Percentiles rank a stretch among this genome's conserved stretches.
Evolutionary conservation across 495 filamentous ascomycete genomes (phyloP).

Genomic region (Hypoxylon rickii): DNA sequence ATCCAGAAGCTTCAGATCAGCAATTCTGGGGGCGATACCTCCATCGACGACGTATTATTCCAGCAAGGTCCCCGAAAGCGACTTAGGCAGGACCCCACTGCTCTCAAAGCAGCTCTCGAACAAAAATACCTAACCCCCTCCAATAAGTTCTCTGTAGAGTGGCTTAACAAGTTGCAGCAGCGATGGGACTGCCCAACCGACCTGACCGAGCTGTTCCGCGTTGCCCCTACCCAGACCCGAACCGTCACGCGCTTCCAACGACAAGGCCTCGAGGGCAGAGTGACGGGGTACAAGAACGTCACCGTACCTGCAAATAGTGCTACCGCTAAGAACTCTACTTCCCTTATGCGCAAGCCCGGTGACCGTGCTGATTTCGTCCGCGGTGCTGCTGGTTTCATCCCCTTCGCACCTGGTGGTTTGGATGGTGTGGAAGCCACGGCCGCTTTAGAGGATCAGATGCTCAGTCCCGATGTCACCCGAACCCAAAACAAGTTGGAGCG

Average conservation of each 20-base stretch:
- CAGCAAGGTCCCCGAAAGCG: constrained; percentile 61
- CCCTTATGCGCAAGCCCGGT: constrained; percentile 83
- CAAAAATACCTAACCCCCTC: constrained; percentile 78
- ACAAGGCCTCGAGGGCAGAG: constrained; percentile 89
- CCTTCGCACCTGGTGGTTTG: constrained; percentile 90
- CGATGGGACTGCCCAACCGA: constrained; percentile 83
- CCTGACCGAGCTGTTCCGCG: constrained; percentile 76
- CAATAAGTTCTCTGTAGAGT: constrained; percentile 72
- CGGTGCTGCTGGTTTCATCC: constrained; percentile 94
- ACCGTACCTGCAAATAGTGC: constrained; percentile 88
- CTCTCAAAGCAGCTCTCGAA: constrained; percentile 72
- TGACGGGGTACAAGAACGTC: constrained; percentile 93
- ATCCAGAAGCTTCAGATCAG: constrained; percentile 46
- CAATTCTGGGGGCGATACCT: constrained; percentile 14
- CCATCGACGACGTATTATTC: constrained; percentile 64
- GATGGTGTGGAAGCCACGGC: constrained; percentile 85
- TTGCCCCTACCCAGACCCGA: constrained; percentile 89
- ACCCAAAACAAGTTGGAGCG: constrained; percentile 66
- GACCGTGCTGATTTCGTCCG: constrained; percentile 89
- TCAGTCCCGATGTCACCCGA: constrained; percentile 41
- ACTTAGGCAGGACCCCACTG: constrained; percentile 56
- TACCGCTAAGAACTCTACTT: constrained; percentile 96
- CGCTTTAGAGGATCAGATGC: constrained; percentile 69
- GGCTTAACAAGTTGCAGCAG: constrained; percentile 87
- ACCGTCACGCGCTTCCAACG: constrained; percentile 90